phyloP scores from a whole-genome alignment of 2,329 filamentous ascomycete species.

The Fonsecaea multimorphosa region DNA sequence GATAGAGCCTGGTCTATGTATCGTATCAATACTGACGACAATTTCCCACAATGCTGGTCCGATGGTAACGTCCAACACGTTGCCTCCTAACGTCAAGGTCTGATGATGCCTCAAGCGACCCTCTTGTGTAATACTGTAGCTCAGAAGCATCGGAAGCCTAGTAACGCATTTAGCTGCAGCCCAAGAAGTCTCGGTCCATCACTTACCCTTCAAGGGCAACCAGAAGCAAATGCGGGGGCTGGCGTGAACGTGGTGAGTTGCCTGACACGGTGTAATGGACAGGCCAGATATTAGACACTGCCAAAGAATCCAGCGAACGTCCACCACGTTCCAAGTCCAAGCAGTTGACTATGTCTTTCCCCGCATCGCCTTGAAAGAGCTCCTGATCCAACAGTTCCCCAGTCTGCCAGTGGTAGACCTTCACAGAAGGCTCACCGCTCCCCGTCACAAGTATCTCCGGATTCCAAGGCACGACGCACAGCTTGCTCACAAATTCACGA shows the following conservation, averaged over 20 bases:
- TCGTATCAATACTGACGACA: constrained; percentile 59
- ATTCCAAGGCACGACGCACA: constrained; percentile 67
- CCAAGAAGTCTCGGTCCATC: not conserved
- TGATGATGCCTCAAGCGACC: constrained; percentile 58
- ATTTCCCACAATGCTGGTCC: constrained; percentile 43
- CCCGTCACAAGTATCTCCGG: constrained; percentile 77
- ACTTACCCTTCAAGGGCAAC: constrained; percentile 66
- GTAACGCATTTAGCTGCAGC: constrained; percentile 44
- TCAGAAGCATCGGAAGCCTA: constrained; percentile 71
- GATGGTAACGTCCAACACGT: constrained; percentile 65
- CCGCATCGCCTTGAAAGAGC: constrained; percentile 51
- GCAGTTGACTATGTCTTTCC: constrained; percentile 25
- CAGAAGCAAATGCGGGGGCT: constrained; percentile 42
- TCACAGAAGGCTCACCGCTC: constrained; percentile 79
- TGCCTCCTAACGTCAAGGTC: constrained; percentile 66
- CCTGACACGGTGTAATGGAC: constrained; percentile 28
- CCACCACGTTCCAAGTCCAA: constrained; percentile 27
- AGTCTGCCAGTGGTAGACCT: constrained; percentile 80
- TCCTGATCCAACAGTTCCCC: constrained; percentile 62
- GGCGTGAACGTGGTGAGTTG: constrained; percentile 25
- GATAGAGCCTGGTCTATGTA: constrained; percentile 57
- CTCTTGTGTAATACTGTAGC: constrained; percentile 62
- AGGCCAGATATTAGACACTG: constrained; percentile 46
- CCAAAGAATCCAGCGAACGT: constrained; percentile 42
- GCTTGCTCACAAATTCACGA: constrained; percentile 77